A percentile compares a stretch with the other conserved stretches of the same genome.
Evolutionary conservation across 2,329 filamentous ascomycete genomes (phyloP).

Genomic region (Pestalotiopsis sp.): DNA sequence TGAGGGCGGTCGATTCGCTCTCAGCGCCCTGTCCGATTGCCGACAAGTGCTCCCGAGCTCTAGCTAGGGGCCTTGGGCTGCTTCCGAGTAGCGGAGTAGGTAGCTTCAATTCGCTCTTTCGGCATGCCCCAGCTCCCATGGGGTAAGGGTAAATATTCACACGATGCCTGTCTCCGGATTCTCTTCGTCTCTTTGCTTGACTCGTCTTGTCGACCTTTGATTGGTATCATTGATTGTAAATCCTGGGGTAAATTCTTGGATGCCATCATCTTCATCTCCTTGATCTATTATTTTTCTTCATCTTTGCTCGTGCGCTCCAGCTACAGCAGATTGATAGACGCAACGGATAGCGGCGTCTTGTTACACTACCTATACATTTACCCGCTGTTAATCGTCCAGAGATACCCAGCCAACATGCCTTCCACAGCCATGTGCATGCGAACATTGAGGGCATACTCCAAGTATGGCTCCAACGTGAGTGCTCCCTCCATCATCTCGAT

Average conservation of each 20-base stretch:
- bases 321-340: neutral
- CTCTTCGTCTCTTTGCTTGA: neutral
- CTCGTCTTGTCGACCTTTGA: neutral
- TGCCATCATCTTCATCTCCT: neutral
- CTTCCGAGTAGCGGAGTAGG: constrained; percentile 23
- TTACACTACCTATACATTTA: neutral
- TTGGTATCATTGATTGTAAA: neutral
- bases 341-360: neutral
- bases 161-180: constrained; percentile 8
- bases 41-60: constrained; percentile 26
- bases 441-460: constrained; percentile 56
- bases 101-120: neutral
- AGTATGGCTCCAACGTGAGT: constrained; percentile 57
- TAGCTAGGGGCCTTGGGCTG: neutral
- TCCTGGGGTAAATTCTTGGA: neutral
- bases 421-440: constrained; percentile 52
- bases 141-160: constrained; percentile 15
- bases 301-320: no score
- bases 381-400: neutral
- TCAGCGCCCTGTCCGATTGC: constrained; percentile 23
- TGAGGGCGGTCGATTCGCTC: neutral
- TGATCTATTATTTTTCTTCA: neutral
- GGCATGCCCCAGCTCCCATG: constrained; percentile 1
- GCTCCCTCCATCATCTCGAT: neutral
- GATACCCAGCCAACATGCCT: constrained; percentile 43